Evolutionary conservation across 129 eudicot genomes (phyloP), one percentile per base, ranked within the genome.

Genomic region (Cynara cardunculus): DNA sequence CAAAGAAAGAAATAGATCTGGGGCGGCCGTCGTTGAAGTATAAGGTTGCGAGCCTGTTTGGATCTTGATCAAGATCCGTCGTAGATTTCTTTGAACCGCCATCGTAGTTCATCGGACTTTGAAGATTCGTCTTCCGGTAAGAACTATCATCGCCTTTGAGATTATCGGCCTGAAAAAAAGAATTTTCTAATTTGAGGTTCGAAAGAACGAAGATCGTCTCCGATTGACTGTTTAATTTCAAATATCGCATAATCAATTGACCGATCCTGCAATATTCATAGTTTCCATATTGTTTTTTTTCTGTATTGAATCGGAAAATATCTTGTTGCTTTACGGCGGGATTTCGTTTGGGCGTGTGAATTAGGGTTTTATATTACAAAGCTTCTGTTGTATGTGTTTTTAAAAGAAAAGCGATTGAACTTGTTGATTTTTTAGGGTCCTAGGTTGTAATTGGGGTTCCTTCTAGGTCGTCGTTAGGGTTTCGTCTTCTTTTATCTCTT

Each of bases 111-210:
- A 69, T 28, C 85, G 78, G 76, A 75, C 26, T 18, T 61, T 59
- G 77, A 35, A 76, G 81, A 74, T 46, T 56, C 61, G 64, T 26
- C 24, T 71, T 85, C 85, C 78, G 84, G 84, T 75, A 84, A 84
- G 87, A 75, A 64, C 41, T 19, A 77, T 80, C 82, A 72, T 69
- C 56, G 53, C 84, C 82, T 75, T 84, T 75, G 84, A 70, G 78
- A 59, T 69, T 74, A 13, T 80, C 77, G 73, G 61, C 74, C 80
- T 76, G 82, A 26, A 73, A 30, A 65, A 22, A 19, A n/a, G 4
- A 9, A 0, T 25, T 24, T 62, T 6, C 11, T 25, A 34, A 28
- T 81, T 82, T 83, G 86, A 77, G 87, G 81, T 70, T 75, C 82
- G 78, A 79, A 74, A 80, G 46, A 53, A 67, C 37, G 75, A 66